A percentile compares a stretch with the other conserved stretches of the same genome.
Conservation (phyloP, 805 yeast species). For the Saturnispora serradocipensis region DNA sequence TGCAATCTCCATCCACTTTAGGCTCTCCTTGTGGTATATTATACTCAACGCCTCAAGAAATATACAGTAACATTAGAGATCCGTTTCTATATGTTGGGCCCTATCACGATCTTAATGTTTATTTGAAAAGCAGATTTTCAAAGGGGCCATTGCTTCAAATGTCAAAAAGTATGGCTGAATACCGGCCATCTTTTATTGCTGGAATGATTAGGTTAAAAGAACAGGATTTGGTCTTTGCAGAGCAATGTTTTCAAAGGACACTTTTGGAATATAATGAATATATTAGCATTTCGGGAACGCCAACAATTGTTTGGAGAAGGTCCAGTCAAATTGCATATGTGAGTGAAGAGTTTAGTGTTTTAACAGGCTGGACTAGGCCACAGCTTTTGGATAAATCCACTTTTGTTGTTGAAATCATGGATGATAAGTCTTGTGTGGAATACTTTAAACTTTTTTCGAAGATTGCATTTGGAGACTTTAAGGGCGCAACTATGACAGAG, state of each 20-base stretch:
- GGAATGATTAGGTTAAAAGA: slow-evolving; percentile 82
- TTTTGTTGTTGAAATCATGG: slow-evolving; percentile 76
- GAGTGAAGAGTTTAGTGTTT: slow-evolving; percentile 83
- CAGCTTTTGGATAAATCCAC: slow-evolving; percentile 58
- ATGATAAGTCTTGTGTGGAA: slow-evolving; percentile 76
- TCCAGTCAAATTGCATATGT: slow-evolving; percentile 94
- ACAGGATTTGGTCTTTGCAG: slow-evolving; percentile 90
- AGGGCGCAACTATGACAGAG: slow-evolving; percentile 81
- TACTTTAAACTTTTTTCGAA: slow-evolving; percentile 79
- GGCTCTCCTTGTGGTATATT: slow-evolving; percentile 31
- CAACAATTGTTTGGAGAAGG: slow-evolving; percentile 91
- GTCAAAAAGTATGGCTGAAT: slow-evolving; percentile 83
- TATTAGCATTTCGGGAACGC: slow-evolving; percentile 80
- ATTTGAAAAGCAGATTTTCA: slow-evolving; percentile 62
- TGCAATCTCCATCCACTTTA: neutral
- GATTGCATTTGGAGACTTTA: slow-evolving; percentile 84
- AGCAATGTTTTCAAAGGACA: slow-evolving; percentile 91
- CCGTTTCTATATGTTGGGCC: slow-evolving; percentile 92
- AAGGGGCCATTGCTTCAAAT: slow-evolving; percentile 56
- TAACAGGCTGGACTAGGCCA: slow-evolving; percentile 83
- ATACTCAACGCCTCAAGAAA: slow-evolving; percentile 62
- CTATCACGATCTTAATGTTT: slow-evolving; percentile 70
- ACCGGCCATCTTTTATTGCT: slow-evolving; percentile 88
- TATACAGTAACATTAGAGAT: slow-evolving; percentile 60
- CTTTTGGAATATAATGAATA: slow-evolving; percentile 80